Percentiles rank a stretch among this genome's conserved stretches.
Evolutionary conservation across 2,329 filamentous ascomycete species (phyloP).

Genomic region (Scedosporium aurantiacum): DNA sequence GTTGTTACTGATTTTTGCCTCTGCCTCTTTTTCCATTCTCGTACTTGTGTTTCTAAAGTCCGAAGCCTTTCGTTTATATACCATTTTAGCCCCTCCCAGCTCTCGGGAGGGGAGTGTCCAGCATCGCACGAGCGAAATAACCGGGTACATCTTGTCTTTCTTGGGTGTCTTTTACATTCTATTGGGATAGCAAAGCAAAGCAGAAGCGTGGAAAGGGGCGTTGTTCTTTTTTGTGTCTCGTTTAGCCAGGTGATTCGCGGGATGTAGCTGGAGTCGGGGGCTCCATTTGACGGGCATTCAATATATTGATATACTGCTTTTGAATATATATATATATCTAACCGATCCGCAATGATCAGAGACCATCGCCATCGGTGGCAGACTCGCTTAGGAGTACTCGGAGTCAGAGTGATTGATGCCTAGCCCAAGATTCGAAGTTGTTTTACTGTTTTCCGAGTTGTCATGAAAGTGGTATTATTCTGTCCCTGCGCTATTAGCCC

Average conservation of each 20-base stretch:
- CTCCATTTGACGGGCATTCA: too few relatives aligned
- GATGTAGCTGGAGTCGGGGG: too few relatives aligned
- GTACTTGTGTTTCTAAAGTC: too few relatives aligned
- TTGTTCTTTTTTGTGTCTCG: not conserved
- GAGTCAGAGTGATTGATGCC: not conserved
- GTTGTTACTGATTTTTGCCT: not conserved
- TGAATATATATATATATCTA: too few relatives aligned
- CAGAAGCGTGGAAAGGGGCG: not conserved
- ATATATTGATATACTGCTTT: too few relatives aligned
- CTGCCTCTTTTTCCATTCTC: not conserved
- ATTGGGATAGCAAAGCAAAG: not conserved
- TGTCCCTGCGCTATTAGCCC: not conserved
- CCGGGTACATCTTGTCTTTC: not conserved
- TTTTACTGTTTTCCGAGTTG: not conserved
- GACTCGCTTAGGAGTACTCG: too few relatives aligned
- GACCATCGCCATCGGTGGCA: too few relatives aligned
- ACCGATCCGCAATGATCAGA: too few relatives aligned
- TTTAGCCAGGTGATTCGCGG: not conserved
- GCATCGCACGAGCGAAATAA: not conserved
- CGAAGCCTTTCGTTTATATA: too few relatives aligned
- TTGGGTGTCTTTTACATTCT: not conserved
- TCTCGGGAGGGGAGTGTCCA: not conserved
- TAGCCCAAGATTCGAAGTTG: not conserved
- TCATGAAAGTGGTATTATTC: not conserved
- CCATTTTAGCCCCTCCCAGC: too few relatives aligned